These are phyloP conservation scores for Malus domestica DNA, from an alignment of 306 rosid genomes.

Conservation along the genomic window ASM211411v1 NC_041790.1:7001001-7001500, in stretches of 20 bases:
- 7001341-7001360: conserved; percentile 17
- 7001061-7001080: neutral
- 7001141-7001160: conserved; percentile 61
- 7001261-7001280: conserved; percentile 34
- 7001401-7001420: conserved; percentile 7
- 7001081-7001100: neutral
- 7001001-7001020: no score
- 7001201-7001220: conserved; percentile 42
- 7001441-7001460: conserved; percentile 99
- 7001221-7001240: conserved; percentile 37
- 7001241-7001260: conserved; percentile 37
- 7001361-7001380: conserved; percentile 37
- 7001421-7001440: conserved; percentile 84
- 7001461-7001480: conserved; percentile 99
- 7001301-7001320: conserved; percentile 19
- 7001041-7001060: neutral
- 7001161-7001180: conserved; percentile 36
- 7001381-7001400: conserved; percentile 26
- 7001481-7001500: conserved; percentile 93
- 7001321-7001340: conserved; percentile 29
- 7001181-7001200: conserved; percentile 56
- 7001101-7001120: neutral
- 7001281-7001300: conserved; percentile 22
- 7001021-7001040: neutral
- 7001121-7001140: neutral